A percentile compares a stretch with the other conserved stretches of the same genome.
Conservation (phyloP, 1,139 yeast species). For the Insectozyma bohioensis region DNA sequence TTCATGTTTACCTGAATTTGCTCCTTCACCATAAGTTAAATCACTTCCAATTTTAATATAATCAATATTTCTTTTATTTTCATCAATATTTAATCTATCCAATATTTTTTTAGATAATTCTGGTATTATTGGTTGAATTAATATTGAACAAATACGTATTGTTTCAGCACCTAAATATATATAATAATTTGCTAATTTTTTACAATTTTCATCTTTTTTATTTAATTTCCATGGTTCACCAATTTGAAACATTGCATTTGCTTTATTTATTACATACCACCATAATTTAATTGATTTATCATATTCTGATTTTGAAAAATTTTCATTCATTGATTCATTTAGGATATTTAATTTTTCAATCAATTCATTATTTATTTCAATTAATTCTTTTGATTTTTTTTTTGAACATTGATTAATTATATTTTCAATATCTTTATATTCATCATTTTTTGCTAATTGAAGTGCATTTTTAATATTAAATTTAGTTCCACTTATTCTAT, state of each 20-base stretch:
- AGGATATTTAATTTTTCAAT: conserved; percentile 20
- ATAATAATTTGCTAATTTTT: conserved; percentile 46
- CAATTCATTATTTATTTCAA: conserved; percentile 18
- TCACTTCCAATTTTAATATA: conserved; percentile 49
- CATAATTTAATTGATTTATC: conserved; percentile 60
- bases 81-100: conserved; percentile 58
- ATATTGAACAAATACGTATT: conserved; percentile 63
- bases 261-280: conserved; percentile 60
- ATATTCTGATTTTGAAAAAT: conserved; percentile 51
- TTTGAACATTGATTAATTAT: conserved; percentile 16
- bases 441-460: conserved; percentile 17
- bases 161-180: conserved; percentile 71
- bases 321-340: conserved; percentile 34
- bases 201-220: conserved; percentile 16
- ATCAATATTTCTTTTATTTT: conserved; percentile 36
- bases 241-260: conserved; percentile 63
- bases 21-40: conserved; percentile 42
- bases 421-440: conserved; percentile 25
- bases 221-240: conserved; percentile 59
- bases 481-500: conserved; percentile 70
- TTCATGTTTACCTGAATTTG: conserved; percentile 25
- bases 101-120: conserved; percentile 55
- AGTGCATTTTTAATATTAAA: conserved; percentile 59
- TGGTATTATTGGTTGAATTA: conserved; percentile 76
- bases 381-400: conserved; percentile 19